Base-by-base conservation (phyloP, 768 basidiomycete genomes). In the Serendipita sp. region DNA sequence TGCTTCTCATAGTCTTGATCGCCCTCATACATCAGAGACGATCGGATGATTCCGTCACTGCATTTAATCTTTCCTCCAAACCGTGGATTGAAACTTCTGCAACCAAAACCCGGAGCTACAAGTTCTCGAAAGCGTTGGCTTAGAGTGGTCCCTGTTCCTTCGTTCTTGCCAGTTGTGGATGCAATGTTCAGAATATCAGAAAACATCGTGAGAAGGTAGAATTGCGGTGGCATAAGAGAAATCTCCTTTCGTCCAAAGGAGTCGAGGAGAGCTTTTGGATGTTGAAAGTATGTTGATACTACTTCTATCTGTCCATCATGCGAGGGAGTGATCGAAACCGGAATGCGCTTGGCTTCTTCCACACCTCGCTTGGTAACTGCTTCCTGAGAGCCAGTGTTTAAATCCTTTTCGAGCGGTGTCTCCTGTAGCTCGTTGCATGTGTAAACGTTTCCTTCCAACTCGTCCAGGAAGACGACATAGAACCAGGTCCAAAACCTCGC, bases 401-500 rank as follows among this genome's bases (percentile, higher is more conserved):
- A 52, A 23, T 10, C 48, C 10, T 16, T 16, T 16, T 18, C 18
- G 1, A 52, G 6, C 8, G 18, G 10, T 8, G 8, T 23, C 18
- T 23, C 48, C 8, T n/a, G 16, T 37, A 37, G 1, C 16, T 60
- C 55, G 29, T n/a, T 37, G 27, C 10, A n/a, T n/a, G 27, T 34
- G 29, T 2, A n/a, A 3, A 60, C 55, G 78, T 62, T 85, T 82
- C 67, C 82, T 77, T 68, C 78, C 80, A 52, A 71, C 71, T n/a
- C 65, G 27, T 44, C 81, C 23, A 88, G 78, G 70, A 87, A 88
- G 2, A 78, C 74, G 53, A 87, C 77, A 72, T 77, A 88, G 72
- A 88, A 88, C 63, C 81, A 81, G 2, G 87, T 82, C 67, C 82
- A 80, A 72, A 87, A 88, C 3, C 87, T 84, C 63, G 86, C 76